Conservation (phyloP, 73 alveolate species). For the Paramecium octaurelia region DNA sequence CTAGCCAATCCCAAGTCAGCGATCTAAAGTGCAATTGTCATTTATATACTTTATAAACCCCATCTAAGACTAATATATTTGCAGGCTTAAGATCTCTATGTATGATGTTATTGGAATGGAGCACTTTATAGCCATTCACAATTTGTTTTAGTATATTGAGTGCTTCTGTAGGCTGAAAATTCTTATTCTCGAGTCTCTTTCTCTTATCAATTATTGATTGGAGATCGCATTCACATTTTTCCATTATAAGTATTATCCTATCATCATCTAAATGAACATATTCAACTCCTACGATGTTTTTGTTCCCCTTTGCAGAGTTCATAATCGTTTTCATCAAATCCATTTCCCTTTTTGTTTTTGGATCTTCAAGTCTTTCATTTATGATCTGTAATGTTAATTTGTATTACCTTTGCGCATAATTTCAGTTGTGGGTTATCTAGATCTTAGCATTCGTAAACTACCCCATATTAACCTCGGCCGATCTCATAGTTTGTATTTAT, state of each 20-base stretch:
- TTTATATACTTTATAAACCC: neutral
- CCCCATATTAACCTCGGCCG: neutral
- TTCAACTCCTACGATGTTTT: neutral
- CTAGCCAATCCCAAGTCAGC: constrained; percentile 1
- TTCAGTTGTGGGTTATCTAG: neutral
- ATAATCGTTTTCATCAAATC: neutral
- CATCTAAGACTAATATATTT: constrained; percentile 7
- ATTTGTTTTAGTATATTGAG: neutral
- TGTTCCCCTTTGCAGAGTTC: neutral
- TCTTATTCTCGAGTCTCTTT: neutral
- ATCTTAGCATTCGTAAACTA: neutral
- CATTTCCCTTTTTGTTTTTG: neutral
- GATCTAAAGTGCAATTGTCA: neutral
- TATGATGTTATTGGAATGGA: neutral
- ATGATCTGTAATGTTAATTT: neutral
- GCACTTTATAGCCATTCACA: constrained; percentile 3
- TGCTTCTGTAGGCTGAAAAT: neutral
- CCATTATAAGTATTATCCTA: neutral
- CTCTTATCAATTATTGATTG: neutral
- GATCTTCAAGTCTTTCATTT: neutral
- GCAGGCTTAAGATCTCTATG: constrained; percentile 62
- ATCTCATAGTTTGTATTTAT: neutral
- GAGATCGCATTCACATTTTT: neutral
- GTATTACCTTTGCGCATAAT: neutral
- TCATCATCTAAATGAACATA: neutral